Evolutionary conservation across 495 filamentous ascomycete genomes (phyloP).

Genomic region (Tuber melanosporum): DNA sequence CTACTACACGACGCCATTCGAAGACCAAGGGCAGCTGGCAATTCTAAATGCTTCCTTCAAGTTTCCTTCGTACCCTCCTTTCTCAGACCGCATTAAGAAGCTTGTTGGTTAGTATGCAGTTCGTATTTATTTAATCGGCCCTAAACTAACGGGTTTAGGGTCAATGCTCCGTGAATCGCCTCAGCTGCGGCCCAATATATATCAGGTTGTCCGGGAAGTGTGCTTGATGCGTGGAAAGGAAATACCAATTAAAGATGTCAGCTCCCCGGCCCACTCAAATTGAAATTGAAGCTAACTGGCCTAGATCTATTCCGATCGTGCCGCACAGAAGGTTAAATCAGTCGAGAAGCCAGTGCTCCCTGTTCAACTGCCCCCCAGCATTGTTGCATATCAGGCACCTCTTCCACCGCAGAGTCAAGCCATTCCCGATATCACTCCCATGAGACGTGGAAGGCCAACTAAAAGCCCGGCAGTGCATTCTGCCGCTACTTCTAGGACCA

Average conservation of each 20-base stretch:
- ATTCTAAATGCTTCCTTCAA: constrained; percentile 95
- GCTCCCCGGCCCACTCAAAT: constrained; percentile 38
- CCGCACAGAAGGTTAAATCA: constrained; percentile 14
- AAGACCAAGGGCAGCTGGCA: constrained; percentile 95
- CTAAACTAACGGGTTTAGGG: constrained; percentile 49
- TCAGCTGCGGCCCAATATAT: constrained; percentile 80
- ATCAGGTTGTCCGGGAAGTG: constrained; percentile 77
- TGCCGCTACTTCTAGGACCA: constrained; percentile 36
- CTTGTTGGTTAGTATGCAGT: constrained; percentile 65
- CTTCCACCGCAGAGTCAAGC: constrained; percentile 60
- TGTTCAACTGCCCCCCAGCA: constrained; percentile 36
- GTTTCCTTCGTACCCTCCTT: constrained; percentile 77
- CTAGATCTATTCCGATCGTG: constrained; percentile 34
- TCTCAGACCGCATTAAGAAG: constrained; percentile 84
- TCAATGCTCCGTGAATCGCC: constrained; percentile 87
- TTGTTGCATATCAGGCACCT: constrained; percentile 55
- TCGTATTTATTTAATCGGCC: constrained; percentile 23
- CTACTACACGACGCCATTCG: constrained; percentile 98
- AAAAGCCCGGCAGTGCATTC: constrained; percentile 45
- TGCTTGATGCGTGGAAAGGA: constrained; percentile 84
- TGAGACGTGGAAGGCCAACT: constrained; percentile 80
- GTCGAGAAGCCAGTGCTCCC: constrained; percentile 35
- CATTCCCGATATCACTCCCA: constrained; percentile 87
- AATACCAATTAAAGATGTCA: constrained; percentile 84
- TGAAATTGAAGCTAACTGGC: constrained; percentile 12